phyloP scores from a whole-genome alignment of 345 rosid species.

The Lepidium didymum region DNA sequence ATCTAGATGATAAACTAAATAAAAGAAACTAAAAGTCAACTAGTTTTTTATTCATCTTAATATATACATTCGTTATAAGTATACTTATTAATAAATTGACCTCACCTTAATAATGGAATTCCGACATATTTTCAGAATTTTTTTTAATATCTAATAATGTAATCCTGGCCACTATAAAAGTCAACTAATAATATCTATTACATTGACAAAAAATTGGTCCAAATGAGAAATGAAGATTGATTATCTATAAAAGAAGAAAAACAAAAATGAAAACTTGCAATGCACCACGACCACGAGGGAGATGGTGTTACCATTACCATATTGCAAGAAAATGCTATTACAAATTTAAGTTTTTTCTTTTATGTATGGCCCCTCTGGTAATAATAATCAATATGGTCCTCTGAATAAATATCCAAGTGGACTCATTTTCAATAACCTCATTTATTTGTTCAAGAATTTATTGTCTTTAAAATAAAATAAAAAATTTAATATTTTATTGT shows the following conservation, averaged over 20 bases:
- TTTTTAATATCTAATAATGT: neutral
- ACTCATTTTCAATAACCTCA: conserved; percentile 1
- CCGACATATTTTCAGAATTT: neutral
- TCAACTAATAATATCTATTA: conserved; percentile 21
- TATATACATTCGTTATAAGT: neutral
- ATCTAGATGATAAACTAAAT: conserved; percentile 1
- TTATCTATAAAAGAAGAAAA: neutral
- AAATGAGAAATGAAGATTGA: neutral
- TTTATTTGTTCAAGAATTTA: neutral
- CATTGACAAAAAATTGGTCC: neutral
- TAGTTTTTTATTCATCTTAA: conserved; percentile 4
- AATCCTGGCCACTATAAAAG: neutral
- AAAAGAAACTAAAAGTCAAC: conserved; percentile 14
- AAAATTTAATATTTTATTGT: no score
- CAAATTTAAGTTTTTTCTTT: neutral
- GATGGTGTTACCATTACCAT: conserved; percentile 19
- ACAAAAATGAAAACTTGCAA: conserved; percentile 14
- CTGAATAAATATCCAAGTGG: neutral
- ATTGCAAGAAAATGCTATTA: neutral
- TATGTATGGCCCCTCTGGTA: conserved; percentile 10
- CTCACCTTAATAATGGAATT: neutral
- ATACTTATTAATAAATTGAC: neutral
- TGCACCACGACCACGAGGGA: conserved; percentile 28
- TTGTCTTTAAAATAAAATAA: no score
- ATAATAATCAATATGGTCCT: conserved; percentile 14